Evolutionary conservation across 257 asterid genomes (phyloP), one percentile per base, ranked within the genome.

Genomic region (Solanum chiquidenum): DNA sequence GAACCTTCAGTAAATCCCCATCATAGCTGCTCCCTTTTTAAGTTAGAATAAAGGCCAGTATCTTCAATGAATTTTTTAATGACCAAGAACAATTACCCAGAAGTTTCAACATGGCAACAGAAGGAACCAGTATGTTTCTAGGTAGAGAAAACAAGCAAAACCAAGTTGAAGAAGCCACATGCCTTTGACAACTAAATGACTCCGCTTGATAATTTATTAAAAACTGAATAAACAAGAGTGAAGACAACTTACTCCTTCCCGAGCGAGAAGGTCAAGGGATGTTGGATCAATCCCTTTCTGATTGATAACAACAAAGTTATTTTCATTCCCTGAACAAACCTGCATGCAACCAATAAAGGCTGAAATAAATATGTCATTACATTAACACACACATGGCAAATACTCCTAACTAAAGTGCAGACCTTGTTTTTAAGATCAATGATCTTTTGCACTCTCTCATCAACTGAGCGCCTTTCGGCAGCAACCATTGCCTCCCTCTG

Each of bases 281-380:
- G 98, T 96, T 72, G 99, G 99, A 92, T 97, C 99, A 90, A 97
- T 97, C 91, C 99, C 99, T 90, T 97, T 95, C 90, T 97, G 99
- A 88, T 95, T 97, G 92, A 97, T 97, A 90, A 97, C 88, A 88
- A 97, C 98, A 86, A 97, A 97, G 86, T 90, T 96, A 92, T 86
- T 90, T 1, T 95, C 98, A 84, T 88, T 89, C 83, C 91, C 98
- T 33, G 93, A 87, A 87, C 99, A 97, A 83, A 96, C 98, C 99
- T 97, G 94, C 89, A 90, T 86, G 86, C 27, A 87, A 87, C 76
- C 46, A 69, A 21, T 44, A 87, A 86, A 83, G 91, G 89, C 86
- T 33, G 73, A 31, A 86, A 87, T 73, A 58, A 68, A 55, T 64
- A 69, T 44, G 35, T 34, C 33, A 52, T 84, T 5, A 68, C 71